Conservation (phyloP, 768 basidiomycete species). For the Boletus sp. region DNA sequence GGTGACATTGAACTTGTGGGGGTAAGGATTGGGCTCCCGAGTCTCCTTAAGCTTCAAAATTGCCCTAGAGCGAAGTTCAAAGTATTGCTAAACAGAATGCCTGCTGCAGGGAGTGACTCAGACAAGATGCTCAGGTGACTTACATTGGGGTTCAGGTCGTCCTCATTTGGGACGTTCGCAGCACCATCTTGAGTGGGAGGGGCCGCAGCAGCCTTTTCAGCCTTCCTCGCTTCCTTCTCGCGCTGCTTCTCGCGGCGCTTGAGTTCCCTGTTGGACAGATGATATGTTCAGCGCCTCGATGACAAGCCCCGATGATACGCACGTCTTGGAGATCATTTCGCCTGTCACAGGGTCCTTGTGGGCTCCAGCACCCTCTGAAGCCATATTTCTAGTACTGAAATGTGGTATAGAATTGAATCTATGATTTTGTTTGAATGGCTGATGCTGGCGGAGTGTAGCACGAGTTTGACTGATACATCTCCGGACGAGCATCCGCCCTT, state of each 20-base stretch:
- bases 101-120: not conserved
- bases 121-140: constrained; percentile 30
- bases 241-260: constrained; percentile 91
- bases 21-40: constrained; percentile 90
- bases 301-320: constrained; percentile 29
- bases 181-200: constrained; percentile 34
- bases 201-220: constrained; percentile 61
- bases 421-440: not conserved
- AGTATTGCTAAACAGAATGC: constrained; percentile 75
- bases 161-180: constrained; percentile 54
- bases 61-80: constrained; percentile 85
- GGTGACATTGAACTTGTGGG: constrained; percentile 96
- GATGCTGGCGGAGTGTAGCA: constrained; percentile 8
- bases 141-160: constrained; percentile 89
- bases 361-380: constrained; percentile 31
- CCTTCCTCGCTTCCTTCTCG: constrained; percentile 69
- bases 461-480: constrained; percentile 19
- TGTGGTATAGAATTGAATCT: constrained; percentile 8
- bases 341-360: constrained; percentile 87
- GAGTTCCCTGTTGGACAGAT: constrained; percentile 62
- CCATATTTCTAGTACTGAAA: constrained; percentile 31
- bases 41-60: constrained; percentile 83
- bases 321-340: constrained; percentile 97
- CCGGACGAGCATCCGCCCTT: constrained; percentile 22
- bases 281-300: constrained; percentile 28